Conservation (phyloP, 1,284 basidiomycete genomes). For the Entoloma clypeatum region DNA sequence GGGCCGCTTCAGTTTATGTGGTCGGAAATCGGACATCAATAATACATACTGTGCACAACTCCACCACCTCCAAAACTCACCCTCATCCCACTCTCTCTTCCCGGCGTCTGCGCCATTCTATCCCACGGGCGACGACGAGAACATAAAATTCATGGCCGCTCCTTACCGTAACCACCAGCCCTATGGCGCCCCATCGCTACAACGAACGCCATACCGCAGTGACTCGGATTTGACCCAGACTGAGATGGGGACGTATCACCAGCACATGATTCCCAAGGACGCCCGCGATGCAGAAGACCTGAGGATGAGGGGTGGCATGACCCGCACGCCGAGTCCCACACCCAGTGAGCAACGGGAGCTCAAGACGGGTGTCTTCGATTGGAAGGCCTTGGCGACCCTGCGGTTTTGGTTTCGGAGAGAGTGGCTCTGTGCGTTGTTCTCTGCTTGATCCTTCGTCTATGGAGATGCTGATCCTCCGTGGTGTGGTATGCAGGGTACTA, state of each 20-base stretch:
- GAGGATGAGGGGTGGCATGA: too few relatives aligned
- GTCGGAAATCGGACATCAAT: too few relatives aligned
- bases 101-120: too few relatives aligned
- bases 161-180: too few relatives aligned
- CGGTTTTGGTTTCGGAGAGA: constrained; percentile 47
- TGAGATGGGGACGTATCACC: not conserved
- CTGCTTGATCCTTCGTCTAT: not conserved
- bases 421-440: constrained; percentile 43
- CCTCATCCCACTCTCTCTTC: too few relatives aligned
- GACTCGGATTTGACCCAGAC: too few relatives aligned
- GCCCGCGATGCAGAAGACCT: not conserved
- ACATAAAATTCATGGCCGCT: too few relatives aligned
- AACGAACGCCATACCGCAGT: too few relatives aligned
- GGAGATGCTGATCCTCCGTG: not conserved
- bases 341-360: constrained; percentile 52
- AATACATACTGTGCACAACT: not conserved
- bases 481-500: constrained; percentile 46
- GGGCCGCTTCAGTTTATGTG: too few relatives aligned
- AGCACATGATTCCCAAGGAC: constrained; percentile 1
- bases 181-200: too few relatives aligned
- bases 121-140: too few relatives aligned
- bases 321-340: constrained; percentile 58
- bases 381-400: constrained; percentile 38
- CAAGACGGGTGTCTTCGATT: constrained; percentile 40
- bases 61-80: not conserved